Evolutionary conservation across 495 filamentous ascomycete genomes (phyloP).

Genomic region (Aspergillus mulundensis): DNA sequence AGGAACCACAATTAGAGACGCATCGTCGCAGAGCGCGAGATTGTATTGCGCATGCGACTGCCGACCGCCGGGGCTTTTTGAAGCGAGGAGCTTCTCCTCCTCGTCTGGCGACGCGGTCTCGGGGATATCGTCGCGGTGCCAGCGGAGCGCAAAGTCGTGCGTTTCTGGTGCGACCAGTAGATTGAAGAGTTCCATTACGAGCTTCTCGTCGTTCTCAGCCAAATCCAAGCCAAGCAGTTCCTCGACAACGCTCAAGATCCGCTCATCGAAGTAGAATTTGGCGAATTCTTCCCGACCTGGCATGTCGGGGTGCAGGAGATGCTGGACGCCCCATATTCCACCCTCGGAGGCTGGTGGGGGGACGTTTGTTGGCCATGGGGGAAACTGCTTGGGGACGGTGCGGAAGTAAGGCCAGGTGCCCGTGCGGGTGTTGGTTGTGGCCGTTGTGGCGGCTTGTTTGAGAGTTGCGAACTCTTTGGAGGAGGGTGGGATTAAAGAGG

Average conservation of each 20-base stretch:
- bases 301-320: constrained; percentile 69
- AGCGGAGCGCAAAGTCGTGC: constrained; percentile 61
- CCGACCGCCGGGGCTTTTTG: constrained; percentile 39
- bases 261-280: constrained; percentile 59
- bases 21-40: constrained; percentile 64
- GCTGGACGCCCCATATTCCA: constrained; percentile 85
- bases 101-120: constrained; percentile 51
- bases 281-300: constrained; percentile 53
- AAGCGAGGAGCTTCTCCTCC: constrained; percentile 43
- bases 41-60: constrained; percentile 77
- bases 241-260: constrained; percentile 52
- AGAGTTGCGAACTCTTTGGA: constrained; percentile 44
- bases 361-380: constrained; percentile 61
- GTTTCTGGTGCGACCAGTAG: constrained; percentile 65
- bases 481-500: constrained; percentile 42
- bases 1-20: constrained; percentile 64
- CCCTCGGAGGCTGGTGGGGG: constrained; percentile 43
- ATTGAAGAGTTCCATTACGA: constrained; percentile 82
- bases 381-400: constrained; percentile 82
- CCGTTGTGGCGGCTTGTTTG: constrained; percentile 48
- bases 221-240: constrained; percentile 47
- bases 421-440: constrained; percentile 52
- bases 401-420: constrained; percentile 75
- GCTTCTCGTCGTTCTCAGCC: constrained; percentile 32
- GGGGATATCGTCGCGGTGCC: constrained; percentile 77